Base-by-base conservation (phyloP, 2,329 filamentous ascomycete genomes). In the Hypoxylon sp. region DNA sequence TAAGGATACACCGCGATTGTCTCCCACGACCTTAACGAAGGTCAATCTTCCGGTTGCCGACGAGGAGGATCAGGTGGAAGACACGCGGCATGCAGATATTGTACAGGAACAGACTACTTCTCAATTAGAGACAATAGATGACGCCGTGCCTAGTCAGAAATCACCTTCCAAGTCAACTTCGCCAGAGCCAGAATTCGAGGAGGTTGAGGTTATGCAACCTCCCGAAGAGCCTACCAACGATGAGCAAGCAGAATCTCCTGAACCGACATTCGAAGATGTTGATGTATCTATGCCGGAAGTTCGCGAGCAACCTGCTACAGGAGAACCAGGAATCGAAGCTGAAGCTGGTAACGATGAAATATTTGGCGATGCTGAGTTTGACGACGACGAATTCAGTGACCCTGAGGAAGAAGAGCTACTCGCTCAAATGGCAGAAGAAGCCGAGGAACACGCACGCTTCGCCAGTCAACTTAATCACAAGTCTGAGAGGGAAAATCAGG, bases 361-460 rank as follows among this genome's bases (percentile, higher is more conserved):
- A 6, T 74, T 81, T 13, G 84, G 86, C 14, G 89, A 92, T 42
- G 92, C 94, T 17, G 90, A 73, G 13, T 71, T 73, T 33, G 76
- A 92, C 69, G 88, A 90, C 69, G 87, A 90, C 54, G 88, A 91
- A 19, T 90, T 91, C 74, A 96, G 92, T 35, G 95, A 98, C 71
- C 92, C 94, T 0, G 96, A 97, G 79, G 95, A 98, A 70, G 94
- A 94, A 77, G 94, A 97, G 73, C 85, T 99, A 5, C 87, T 98
- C 62, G 89, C 88, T 5, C 94, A 95, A 73, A 89, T 99, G 74
- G 94, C 94, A 0, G 89, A 91, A 26, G 97, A 99, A 84, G 93
- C 92, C 1, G 93, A 97, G 81, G 96, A 98, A 75, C 95, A 99
- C 76, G 94, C 93, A 3, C 90, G 95, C 5, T 99, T 99, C 77